Evolutionary conservation across 768 basidiomycete genomes (phyloP).

Genomic region (Kwoniella sp.): DNA sequence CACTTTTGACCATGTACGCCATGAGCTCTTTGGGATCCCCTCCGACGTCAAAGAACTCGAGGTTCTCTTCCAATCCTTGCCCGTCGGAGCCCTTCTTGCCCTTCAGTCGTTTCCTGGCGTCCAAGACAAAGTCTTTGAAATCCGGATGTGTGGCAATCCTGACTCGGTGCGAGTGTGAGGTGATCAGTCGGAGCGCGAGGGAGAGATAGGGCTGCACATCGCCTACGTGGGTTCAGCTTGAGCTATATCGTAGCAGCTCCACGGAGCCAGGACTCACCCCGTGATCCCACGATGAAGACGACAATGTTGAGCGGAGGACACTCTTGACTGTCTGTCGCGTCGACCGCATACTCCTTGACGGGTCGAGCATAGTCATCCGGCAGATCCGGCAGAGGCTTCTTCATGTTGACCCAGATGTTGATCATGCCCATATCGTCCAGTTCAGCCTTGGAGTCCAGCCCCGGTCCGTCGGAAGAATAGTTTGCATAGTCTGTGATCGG

Average conservation of each 20-base stretch:
- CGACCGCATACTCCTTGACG: conserved; percentile 57
- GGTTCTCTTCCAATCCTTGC: conserved; percentile 28
- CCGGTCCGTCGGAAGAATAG: conserved; percentile 30
- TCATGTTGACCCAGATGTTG: conserved; percentile 52
- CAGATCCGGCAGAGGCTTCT: conserved; percentile 56
- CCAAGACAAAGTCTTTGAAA: conserved; percentile 58
- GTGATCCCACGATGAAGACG: conserved; percentile 65
- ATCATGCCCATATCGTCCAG: conserved; percentile 45
- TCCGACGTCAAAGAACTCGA: conserved; percentile 63
- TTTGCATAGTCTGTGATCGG: conserved; percentile 30
- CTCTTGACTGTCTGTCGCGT: conserved; percentile 17
- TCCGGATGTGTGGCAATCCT: conserved; percentile 63
- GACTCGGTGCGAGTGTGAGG: conserved; percentile 58
- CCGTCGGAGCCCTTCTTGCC: conserved; percentile 26
- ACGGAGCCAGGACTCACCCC: conserved; percentile 53
- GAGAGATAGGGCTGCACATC: conserved; percentile 67
- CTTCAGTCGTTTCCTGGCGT: conserved; percentile 48
- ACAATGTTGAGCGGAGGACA: conserved; percentile 57
- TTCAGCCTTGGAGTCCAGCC: conserved; percentile 35
- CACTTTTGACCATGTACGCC: conserved; percentile 72
- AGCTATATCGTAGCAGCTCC: not conserved
- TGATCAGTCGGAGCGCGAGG: conserved; percentile 55
- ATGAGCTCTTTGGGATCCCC: conserved; percentile 64
- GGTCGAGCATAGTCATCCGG: conserved; percentile 54
- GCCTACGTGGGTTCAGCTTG: conserved; percentile 49